Evolutionary conservation across 306 rosid species (phyloP), one percentile per base, ranked within the genome.

Genomic region (Sicyos baderoa): DNA sequence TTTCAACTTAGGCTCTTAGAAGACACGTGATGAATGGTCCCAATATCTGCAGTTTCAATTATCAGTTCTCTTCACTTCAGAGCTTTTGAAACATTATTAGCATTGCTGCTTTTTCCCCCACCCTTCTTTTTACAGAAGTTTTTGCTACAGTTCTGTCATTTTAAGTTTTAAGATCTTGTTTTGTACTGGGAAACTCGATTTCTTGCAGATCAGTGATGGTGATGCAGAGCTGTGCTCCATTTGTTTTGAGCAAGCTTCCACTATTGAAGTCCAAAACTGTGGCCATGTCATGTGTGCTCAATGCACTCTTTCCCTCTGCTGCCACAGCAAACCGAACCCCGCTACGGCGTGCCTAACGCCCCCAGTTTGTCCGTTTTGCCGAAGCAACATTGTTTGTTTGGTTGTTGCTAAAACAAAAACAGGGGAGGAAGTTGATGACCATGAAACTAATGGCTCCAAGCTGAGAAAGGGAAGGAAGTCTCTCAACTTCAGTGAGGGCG

Each of bases 251-350:
- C 97, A 88, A 48, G 85, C 81, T 5, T 90, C 97, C 75, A 81
- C 91, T 44, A 88, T 93, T 64, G 97, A 93, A 71, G 94, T 93
- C 59, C 91, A 88, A 37, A 74, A 77, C 32, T 93, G 99, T 74
- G 97, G 95, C 47, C 97, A 93, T 77, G 97, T 88, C 68, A 93
- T 93, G 98, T 93, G 98, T 81, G 95, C 96, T 27, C 91, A 93
- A 59, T 93, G 98, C 84, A 88, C 91, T 45, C 79, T 93, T 78
- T 87, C 96, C 65, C 91, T 93, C 62, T 93, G 97, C 72, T 90
- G 97, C 87, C 91, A 93, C 82, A 93, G 87, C 76, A 88, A 88
- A 75, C 91, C 97, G 0, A 85, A 88, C 78, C 93, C 98, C 0
- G 74, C 84, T 4, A 89, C 96, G 2, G 81, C 90, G 13, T 74